Evolutionary conservation across 306 rosid species (phyloP), one percentile per base, ranked within the genome.

Genomic region (Malus fusca): DNA sequence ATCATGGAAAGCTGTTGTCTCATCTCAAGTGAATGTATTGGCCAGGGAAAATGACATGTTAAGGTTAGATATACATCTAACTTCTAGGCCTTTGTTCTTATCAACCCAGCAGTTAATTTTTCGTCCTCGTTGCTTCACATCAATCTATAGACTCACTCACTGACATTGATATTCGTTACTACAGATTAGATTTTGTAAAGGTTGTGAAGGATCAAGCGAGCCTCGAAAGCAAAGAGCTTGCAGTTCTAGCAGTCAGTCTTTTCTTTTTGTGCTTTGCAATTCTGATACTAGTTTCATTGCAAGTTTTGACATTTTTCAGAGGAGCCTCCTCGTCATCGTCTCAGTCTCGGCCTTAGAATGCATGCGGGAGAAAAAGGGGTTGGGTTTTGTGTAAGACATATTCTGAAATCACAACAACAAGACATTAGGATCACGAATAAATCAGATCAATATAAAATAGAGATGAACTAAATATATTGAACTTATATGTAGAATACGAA

Each of bases 141-240:
- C 26, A n/a, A 52, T 31, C 44, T n/a, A 51, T 52, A 15, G 43
- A 43, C 42, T 2, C 68, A 42, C 58, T 9, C 68, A 42, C 58
- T 9, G 68, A 61, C 19, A 18, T 60, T 8, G 11, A 58, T 46
- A 48, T 53, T 21, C 67, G 77, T 53, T 21, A 7, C 69, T 61
- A 81, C 92, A 92, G 98, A 84, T 73, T 76, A 72, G 89, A 93
- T 48, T 80, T 91, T 66, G 80, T 73, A 33, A 89, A 84, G 79
- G 70, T 87, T 35, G 84, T 69, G 14, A 82, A 81, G n/a, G 85
- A 88, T 77, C 93, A 93, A 78, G 89, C 84, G 48, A 81, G 75
- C 67, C 73, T 84, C 33, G 96, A 91, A 83, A 84, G 78, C 56
- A 93, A 84, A 82, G 96, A 89, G 82, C 90, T 91, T 37, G 90